A percentile compares a stretch with the other conserved stretches of the same genome.
These are phyloP conservation scores for Coleophoma cylindrospora DNA, from an alignment of 2,329 filamentous ascomycete species.

Conservation along the genomic window DNA sequence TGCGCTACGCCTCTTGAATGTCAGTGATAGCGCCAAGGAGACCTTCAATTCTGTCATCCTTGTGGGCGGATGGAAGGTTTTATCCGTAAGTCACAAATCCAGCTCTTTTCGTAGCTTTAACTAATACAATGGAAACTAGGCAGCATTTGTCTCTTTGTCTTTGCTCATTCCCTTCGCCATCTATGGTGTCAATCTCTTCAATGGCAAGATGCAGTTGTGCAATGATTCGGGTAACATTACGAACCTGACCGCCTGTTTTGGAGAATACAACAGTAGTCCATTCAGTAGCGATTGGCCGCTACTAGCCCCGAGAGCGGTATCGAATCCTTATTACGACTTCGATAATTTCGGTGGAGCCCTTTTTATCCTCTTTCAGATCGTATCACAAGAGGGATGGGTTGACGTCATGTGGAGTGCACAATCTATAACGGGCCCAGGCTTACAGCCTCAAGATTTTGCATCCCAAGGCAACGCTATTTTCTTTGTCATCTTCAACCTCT, in stretches of 20 bases:
- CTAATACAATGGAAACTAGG: constrained; percentile 9
- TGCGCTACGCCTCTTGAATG: constrained; percentile 85
- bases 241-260: constrained; percentile 70
- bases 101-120: too few relatives aligned
- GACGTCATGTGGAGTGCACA: constrained; percentile 86
- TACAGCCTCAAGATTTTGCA: constrained; percentile 65
- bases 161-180: constrained; percentile 95
- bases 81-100: constrained; percentile 33
- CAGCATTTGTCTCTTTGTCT: constrained; percentile 89
- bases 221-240: constrained; percentile 64
- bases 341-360: constrained; percentile 91
- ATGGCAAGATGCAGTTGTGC: constrained; percentile 72
- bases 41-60: constrained; percentile 97
- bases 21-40: constrained; percentile 91
- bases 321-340: constrained; percentile 85
- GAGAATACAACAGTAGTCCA: constrained; percentile 73
- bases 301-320: constrained; percentile 73
- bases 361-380: constrained; percentile 97
- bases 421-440: constrained; percentile 70
- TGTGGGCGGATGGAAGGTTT: constrained; percentile 87
- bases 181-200: constrained; percentile 90
- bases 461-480: constrained; percentile 86
- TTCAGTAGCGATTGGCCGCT: constrained; percentile 73
- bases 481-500: constrained; percentile 93
- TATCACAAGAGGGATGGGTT: constrained; percentile 96